phyloP scores from a whole-genome alignment of 1,139 yeast species.

The Diutina scorzettiae region DNA sequence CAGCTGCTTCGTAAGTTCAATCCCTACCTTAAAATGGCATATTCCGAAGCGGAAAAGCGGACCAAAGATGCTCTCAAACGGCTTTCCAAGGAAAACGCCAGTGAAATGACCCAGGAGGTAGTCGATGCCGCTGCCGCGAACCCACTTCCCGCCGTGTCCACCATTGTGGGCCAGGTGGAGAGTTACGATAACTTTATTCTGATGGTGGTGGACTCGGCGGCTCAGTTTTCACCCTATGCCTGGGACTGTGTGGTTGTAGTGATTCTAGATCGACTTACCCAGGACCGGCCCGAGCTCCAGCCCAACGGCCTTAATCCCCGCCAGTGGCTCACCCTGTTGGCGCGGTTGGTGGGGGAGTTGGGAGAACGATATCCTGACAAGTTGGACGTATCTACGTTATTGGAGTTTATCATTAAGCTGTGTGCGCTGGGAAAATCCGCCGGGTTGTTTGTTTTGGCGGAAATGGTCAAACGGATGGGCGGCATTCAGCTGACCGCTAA shows the following conservation, averaged over 20 bases:
- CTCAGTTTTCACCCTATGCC: conserved; percentile 64
- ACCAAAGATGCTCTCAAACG: conserved; percentile 76
- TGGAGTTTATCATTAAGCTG: conserved; percentile 51
- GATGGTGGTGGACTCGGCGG: conserved; percentile 70
- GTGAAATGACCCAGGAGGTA: conserved; percentile 63
- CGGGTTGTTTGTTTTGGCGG: conserved; percentile 59
- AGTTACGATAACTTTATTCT: conserved; percentile 82
- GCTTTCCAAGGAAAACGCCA: conserved; percentile 74
- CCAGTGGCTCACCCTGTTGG: conserved; percentile 73
- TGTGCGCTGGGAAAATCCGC: conserved; percentile 50
- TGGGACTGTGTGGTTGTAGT: conserved; percentile 82
- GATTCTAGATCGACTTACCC: conserved; percentile 56
- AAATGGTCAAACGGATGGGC: conserved; percentile 63
- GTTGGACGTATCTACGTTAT: conserved; percentile 44
- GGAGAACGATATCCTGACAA: conserved; percentile 38
- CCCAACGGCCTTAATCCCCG: conserved; percentile 57
- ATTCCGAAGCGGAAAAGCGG: conserved; percentile 63
- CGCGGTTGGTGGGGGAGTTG: conserved; percentile 55
- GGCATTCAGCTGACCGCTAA: conserved; percentile 66
- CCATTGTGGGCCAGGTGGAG: conserved; percentile 65
- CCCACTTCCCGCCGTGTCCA: conserved; percentile 66
- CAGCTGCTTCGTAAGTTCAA: conserved; percentile 45
- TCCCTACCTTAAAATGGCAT: conserved; percentile 49
- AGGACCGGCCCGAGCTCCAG: background rate
- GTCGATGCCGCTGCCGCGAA: conserved; percentile 70